Conservation (phyloP, 2,329 filamentous ascomycete genomes). For the Botrytis galanthina region DNA sequence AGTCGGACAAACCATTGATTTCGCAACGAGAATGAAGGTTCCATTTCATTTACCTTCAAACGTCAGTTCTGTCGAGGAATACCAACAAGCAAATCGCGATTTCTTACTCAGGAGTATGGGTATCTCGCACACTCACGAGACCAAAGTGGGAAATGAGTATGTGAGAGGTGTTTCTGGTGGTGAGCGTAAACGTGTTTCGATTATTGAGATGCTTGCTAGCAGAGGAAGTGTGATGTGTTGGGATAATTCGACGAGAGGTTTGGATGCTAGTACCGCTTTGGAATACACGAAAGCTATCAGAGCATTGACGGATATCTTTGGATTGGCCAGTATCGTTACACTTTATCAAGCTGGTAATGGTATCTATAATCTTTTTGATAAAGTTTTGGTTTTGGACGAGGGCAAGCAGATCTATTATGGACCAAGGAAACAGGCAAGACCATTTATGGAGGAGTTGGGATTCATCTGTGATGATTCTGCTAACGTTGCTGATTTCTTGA, state of each 20-base stretch:
- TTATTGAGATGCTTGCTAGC: constrained; percentile 48
- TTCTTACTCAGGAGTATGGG: constrained; percentile 42
- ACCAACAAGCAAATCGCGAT: constrained; percentile 40
- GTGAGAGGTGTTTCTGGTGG: constrained; percentile 62
- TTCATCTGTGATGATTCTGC: constrained; percentile 61
- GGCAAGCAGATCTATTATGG: constrained; percentile 67
- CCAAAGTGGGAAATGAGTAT: constrained; percentile 57
- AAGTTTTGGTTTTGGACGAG: constrained; percentile 65
- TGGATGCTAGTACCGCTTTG: constrained; percentile 69
- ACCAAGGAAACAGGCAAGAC: constrained; percentile 53
- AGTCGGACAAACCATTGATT: constrained; percentile 52
- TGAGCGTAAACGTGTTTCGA: constrained; percentile 59
- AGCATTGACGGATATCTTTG: constrained; percentile 61
- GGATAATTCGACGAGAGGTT: constrained; percentile 65
- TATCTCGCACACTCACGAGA: constrained; percentile 54
- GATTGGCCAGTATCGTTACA: constrained; percentile 59
- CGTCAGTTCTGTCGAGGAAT: constrained; percentile 49
- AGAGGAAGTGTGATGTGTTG: constrained; percentile 54
- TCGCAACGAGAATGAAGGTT: constrained; percentile 56
- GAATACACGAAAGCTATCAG: constrained; percentile 60
- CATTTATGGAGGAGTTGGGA: constrained; percentile 64
- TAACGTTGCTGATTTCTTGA: constrained; percentile 65
- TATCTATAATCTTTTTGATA: constrained; percentile 69
- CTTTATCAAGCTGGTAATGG: constrained; percentile 69
- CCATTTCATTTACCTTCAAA: constrained; percentile 41